Conservation (phyloP, 2,329 filamentous ascomycete species). For the Proliferodiscus dingleyae region DNA sequence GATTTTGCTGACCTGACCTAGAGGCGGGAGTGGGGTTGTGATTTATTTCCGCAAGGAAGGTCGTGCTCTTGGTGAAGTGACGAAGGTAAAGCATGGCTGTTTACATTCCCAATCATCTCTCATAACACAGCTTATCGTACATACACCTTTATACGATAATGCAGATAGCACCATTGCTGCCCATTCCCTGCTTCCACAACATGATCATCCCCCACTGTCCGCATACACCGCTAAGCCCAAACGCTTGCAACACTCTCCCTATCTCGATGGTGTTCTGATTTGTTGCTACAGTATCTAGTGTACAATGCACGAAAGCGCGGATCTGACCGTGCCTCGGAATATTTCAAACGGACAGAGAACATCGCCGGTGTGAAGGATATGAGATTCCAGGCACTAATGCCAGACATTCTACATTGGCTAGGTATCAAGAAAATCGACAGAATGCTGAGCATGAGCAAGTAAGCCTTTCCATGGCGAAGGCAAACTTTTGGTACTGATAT, state of each 20-base stretch:
- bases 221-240: conserved; percentile 14
- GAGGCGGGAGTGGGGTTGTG: conserved; percentile 83
- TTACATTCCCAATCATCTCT: too few species aligned
- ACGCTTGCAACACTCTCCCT: conserved; percentile 40
- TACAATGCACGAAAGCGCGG: conserved; percentile 80
- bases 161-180: conserved; percentile 12
- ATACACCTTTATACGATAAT: conserved; percentile 4
- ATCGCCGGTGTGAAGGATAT: conserved; percentile 96
- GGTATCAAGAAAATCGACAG: conserved; percentile 98
- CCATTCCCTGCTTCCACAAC: conserved; percentile 40
- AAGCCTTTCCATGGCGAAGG: conserved; percentile 14
- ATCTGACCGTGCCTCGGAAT: conserved; percentile 77
- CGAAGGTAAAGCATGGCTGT: conserved; percentile 30
- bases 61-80: conserved; percentile 84
- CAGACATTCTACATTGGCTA: conserved; percentile 95
- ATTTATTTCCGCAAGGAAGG: conserved; percentile 99
- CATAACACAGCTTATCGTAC: conserved; percentile 55
- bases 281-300: conserved; percentile 40
- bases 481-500: conserved; percentile 21
- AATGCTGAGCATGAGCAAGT: conserved; percentile 97
- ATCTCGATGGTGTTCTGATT: conserved; percentile 36
- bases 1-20: conserved; percentile 4
- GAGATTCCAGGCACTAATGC: conserved; percentile 98
- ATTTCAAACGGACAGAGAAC: conserved; percentile 96
- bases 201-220: conserved; percentile 78